Conservation (phyloP, 495 filamentous ascomycete species). For the Beverwykella pulmonaria region DNA sequence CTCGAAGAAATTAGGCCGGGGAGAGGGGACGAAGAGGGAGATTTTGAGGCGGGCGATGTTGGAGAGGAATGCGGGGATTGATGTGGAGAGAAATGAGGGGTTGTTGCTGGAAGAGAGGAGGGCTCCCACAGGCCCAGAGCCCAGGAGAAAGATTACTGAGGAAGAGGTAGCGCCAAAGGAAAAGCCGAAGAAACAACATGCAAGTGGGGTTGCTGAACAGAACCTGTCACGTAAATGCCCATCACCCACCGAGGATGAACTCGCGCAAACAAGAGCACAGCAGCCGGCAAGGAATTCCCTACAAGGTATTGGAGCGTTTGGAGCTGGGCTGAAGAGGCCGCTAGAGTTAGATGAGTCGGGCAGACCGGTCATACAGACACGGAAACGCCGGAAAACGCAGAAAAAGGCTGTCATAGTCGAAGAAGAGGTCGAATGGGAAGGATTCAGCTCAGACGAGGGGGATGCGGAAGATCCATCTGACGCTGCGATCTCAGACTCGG, state of each 20-base stretch:
- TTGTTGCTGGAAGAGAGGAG: constrained; percentile 51
- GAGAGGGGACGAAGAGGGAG: constrained; percentile 67
- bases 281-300: background rate
- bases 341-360: constrained; percentile 77
- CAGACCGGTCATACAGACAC: constrained; percentile 75
- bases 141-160: constrained; percentile 42
- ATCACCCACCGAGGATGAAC: background rate
- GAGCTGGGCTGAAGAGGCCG: constrained; percentile 84
- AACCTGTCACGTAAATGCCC: no score
- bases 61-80: constrained; percentile 62
- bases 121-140: constrained; percentile 18
- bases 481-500: background rate
- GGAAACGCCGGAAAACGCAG: constrained; percentile 41
- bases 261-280: constrained; percentile 36
- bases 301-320: constrained; percentile 48
- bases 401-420: constrained; percentile 11
- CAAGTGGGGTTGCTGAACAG: background rate
- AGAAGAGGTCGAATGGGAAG: constrained; percentile 61
- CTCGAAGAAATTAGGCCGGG: constrained; percentile 71
- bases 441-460: constrained; percentile 51
- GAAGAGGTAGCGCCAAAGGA: constrained; percentile 30
- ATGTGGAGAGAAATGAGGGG: constrained; percentile 51
- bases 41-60: constrained; percentile 60
- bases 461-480: background rate
- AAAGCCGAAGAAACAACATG: background rate